These are phyloP conservation scores for Stachybotrys chlorohalonatus DNA, from an alignment of 2,329 filamentous ascomycete genomes.

Conservation along the genomic window DNA sequence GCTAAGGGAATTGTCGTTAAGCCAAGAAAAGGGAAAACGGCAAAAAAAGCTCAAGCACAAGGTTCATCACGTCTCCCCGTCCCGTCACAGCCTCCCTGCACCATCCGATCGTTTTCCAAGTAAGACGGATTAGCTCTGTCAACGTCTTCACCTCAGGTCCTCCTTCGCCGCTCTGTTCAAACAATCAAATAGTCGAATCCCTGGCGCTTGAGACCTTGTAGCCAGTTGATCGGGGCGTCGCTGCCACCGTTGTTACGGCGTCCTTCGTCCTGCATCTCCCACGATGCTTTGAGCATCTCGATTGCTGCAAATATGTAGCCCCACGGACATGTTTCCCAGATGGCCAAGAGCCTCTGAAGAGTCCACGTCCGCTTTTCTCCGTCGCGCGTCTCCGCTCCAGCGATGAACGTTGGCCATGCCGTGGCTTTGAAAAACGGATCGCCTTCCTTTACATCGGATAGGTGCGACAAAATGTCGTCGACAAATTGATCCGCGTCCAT, in stretches of 20 bases:
- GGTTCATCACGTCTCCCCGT: background rate
- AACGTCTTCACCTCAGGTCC: no score
- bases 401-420: slow-evolving; percentile 51
- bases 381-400: slow-evolving; percentile 44
- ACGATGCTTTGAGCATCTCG: slow-evolving; percentile 38
- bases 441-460: slow-evolving; percentile 35
- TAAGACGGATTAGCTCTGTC: background rate
- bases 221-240: slow-evolving; percentile 24
- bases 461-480: slow-evolving; percentile 39
- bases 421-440: slow-evolving; percentile 50
- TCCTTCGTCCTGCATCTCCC: slow-evolving; percentile 30
- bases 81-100: background rate
- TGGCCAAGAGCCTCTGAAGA: slow-evolving; percentile 34
- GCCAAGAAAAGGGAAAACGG: background rate
- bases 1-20: background rate
- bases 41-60: background rate
- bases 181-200: slow-evolving; percentile 38
- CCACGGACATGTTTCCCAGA: slow-evolving; percentile 38
- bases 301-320: slow-evolving; percentile 41
- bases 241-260: slow-evolving; percentile 5
- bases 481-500: slow-evolving; percentile 37
- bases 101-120: background rate
- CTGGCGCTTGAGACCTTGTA: slow-evolving; percentile 31
- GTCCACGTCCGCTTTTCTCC: slow-evolving; percentile 39
- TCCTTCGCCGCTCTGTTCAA: background rate